A percentile compares a stretch with the other conserved stretches of the same genome.
phyloP scores from a whole-genome alignment of 345 rosid genomes.

The Boechera stricta region DNA sequence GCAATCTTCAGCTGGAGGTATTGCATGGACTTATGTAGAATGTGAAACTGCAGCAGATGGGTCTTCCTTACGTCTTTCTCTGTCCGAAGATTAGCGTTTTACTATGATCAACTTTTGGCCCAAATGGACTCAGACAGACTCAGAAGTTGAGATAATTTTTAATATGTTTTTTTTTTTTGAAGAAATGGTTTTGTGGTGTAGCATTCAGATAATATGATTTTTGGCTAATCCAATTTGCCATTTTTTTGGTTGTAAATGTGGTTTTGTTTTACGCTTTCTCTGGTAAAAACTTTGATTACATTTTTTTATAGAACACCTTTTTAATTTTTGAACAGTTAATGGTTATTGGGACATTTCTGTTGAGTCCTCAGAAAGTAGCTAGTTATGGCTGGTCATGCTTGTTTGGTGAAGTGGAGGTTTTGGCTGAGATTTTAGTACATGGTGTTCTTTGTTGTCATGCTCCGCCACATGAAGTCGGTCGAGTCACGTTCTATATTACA shows the following conservation, averaged over 20 bases:
- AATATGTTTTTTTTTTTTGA: not conserved
- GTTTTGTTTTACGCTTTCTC: conserved; percentile 15
- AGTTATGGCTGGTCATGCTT: no score
- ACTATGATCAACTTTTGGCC: conserved; percentile 79
- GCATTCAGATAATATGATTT: not conserved
- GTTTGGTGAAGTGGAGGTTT: no score
- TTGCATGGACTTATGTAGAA: conserved; percentile 69
- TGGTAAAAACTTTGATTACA: not conserved
- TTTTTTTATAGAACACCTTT: conserved; percentile 10
- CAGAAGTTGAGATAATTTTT: conserved; percentile 68
- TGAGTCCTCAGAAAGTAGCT: conserved; percentile 40
- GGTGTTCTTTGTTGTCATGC: conserved; percentile 77
- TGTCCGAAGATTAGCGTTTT: conserved; percentile 82
- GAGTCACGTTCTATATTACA: conserved; percentile 84
- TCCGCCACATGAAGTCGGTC: conserved; percentile 70
- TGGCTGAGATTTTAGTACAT: conserved; percentile 40
- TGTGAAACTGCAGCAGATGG: conserved; percentile 71
- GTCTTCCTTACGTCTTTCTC: conserved; percentile 79
- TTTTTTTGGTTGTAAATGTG: not conserved
- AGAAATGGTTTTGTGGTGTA: not conserved
- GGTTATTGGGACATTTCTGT: conserved; percentile 70
- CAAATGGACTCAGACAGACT: conserved; percentile 69
- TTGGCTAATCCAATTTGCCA: conserved; percentile 3
- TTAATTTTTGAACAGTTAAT: conserved; percentile 56
- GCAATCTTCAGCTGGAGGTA: conserved; percentile 77